Evolutionary conservation across 83 land plant genomes (phyloP).

Genomic region (Thuja plicata): DNA sequence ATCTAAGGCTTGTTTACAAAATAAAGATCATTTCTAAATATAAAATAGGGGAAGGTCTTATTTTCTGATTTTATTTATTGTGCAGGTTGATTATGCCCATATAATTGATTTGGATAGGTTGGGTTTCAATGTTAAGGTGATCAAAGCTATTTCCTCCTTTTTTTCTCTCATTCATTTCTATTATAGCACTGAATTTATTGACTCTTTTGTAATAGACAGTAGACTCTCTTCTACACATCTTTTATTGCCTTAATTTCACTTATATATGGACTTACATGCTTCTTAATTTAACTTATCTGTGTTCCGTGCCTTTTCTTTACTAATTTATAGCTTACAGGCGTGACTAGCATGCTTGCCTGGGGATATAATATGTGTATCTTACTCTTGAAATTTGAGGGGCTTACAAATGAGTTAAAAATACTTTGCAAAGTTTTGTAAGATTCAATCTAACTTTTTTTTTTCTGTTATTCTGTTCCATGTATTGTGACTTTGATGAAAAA

Average conservation of each 20-base stretch:
- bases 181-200: not conserved
- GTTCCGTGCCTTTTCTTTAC: not conserved
- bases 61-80: not conserved
- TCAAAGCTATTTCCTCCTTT: not conserved
- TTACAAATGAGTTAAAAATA: not conserved
- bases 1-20: not conserved
- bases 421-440: not conserved
- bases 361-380: not conserved
- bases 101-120: slow-evolving; percentile 88
- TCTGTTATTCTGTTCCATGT: not conserved
- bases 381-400: not conserved
- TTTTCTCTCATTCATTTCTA: not conserved
- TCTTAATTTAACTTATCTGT: not conserved
- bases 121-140: slow-evolving; percentile 90
- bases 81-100: slow-evolving; percentile 79
- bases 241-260: not conserved
- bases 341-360: not conserved
- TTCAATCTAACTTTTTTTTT: not conserved
- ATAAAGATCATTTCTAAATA: slow-evolving; percentile 6
- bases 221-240: not conserved
- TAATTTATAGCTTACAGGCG: not conserved
- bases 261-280: too few species aligned
- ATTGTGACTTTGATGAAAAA: not conserved
- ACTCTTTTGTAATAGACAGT: not conserved
- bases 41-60: not conserved